These are phyloP conservation scores for Trametes coccinea DNA, from an alignment of 768 basidiomycete genomes.

Conservation along the genomic window DNA sequence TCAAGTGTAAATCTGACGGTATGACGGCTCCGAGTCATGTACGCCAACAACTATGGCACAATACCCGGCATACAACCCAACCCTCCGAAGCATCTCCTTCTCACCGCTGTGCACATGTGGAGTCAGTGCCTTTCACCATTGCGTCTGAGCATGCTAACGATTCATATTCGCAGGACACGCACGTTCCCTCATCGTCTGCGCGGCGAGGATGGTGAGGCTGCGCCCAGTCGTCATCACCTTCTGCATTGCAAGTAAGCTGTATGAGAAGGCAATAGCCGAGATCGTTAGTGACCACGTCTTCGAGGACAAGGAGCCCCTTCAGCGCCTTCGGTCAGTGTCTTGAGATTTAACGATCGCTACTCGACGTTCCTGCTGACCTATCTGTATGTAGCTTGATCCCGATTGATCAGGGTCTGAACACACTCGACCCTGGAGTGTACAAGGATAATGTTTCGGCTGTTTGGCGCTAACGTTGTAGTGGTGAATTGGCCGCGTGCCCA, in stretches of 20 bases:
- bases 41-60: no score
- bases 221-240: constrained; percentile 12
- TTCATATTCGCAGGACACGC: constrained; percentile 5
- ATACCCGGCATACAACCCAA: no score
- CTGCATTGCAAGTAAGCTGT: constrained; percentile 6
- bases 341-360: no score
- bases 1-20: no score
- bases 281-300: background rate
- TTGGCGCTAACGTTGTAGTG: background rate
- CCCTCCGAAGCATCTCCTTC: background rate
- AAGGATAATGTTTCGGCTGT: background rate
- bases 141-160: background rate
- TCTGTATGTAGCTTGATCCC: background rate
- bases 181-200: constrained; percentile 10
- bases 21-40: no score
- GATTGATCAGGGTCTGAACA: background rate
- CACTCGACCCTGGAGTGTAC: background rate
- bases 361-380: no score
- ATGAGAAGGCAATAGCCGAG: constrained; percentile 8
- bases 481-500: no score
- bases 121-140: background rate
- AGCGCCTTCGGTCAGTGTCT: background rate
- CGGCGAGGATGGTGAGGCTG: constrained; percentile 6
- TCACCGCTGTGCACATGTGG: constrained; percentile 2
- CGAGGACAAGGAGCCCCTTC: background rate